phyloP scores from a whole-genome alignment of 2,329 filamentous ascomycete species.

The Penicillium sp. region DNA sequence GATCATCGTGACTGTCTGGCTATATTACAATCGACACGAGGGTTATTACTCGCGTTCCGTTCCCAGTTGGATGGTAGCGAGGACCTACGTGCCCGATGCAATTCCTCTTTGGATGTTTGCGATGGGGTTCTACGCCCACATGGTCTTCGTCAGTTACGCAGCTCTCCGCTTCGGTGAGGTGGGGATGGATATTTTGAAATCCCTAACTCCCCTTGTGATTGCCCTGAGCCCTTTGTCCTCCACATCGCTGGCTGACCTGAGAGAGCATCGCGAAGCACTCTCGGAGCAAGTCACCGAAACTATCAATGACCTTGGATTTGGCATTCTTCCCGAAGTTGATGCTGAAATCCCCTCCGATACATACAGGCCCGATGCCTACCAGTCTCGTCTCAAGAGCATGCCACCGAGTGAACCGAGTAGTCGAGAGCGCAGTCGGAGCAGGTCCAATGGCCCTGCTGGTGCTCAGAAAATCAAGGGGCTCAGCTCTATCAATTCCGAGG shows the following conservation, averaged over 20 bases:
- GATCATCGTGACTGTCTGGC: slow-evolving; percentile 68
- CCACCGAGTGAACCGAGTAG: slow-evolving; percentile 45
- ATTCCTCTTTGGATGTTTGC: slow-evolving; percentile 74
- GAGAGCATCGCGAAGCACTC: slow-evolving; percentile 67
- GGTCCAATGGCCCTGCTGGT: slow-evolving; percentile 51
- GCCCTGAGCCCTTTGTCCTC: slow-evolving; percentile 78
- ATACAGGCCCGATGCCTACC: slow-evolving; percentile 31
- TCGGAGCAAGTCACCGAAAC: slow-evolving; percentile 77
- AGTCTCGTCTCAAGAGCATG: slow-evolving; percentile 29
- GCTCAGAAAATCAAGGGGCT: slow-evolving; percentile 67
- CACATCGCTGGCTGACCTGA: slow-evolving; percentile 75
- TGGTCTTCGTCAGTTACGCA: slow-evolving; percentile 82
- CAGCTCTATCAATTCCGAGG: slow-evolving; percentile 62
- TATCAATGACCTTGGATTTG: slow-evolving; percentile 89
- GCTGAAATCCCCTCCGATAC: slow-evolving; percentile 61
- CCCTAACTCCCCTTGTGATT: slow-evolving; percentile 76
- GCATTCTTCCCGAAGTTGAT: slow-evolving; percentile 90
- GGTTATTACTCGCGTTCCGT: slow-evolving; percentile 46
- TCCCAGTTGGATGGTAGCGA: slow-evolving; percentile 21
- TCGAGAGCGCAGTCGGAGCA: slow-evolving; percentile 67
- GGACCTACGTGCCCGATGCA: slow-evolving; percentile 64
- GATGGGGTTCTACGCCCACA: slow-evolving; percentile 69
- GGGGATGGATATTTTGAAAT: slow-evolving; percentile 96
- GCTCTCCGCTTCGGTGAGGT: slow-evolving; percentile 90
- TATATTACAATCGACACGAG: slow-evolving; percentile 73